Percentiles rank a stretch among this genome's conserved stretches.
Conservation (phyloP, 176 grass and related monocot genomes). For the Bothriochloa decipiens region DNA sequence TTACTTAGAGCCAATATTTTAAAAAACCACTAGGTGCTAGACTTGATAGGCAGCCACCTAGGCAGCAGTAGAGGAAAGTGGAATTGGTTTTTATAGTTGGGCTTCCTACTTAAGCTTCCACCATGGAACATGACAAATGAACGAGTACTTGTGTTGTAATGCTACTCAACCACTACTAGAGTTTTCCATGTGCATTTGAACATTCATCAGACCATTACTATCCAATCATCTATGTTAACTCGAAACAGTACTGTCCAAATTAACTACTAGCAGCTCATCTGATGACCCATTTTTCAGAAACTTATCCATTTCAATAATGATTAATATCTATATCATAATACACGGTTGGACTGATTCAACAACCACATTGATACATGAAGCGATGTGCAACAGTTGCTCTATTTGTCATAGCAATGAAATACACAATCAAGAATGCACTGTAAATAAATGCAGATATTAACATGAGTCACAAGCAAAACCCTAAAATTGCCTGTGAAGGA, state of each 20-base stretch:
- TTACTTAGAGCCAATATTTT: not conserved
- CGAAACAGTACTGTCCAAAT: not conserved
- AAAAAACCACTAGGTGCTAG: not conserved
- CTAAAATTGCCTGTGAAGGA: not conserved
- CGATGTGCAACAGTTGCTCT: not conserved
- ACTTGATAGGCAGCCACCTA: not conserved
- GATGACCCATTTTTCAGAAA: not conserved
- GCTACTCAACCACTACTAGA: not conserved
- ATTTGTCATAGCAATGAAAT: constrained; percentile 12
- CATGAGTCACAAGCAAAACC: constrained; percentile 9
- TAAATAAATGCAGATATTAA: constrained; percentile 9
- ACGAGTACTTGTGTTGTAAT: not conserved
- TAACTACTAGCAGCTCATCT: not conserved
- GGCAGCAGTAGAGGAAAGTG: not conserved
- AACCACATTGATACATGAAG: not conserved
- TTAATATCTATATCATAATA: not conserved
- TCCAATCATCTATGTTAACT: not conserved
- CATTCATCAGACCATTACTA: not conserved
- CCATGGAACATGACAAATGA: not conserved
- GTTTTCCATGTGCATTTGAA: not conserved
- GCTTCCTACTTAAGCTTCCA: not conserved
- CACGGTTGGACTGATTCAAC: not conserved
- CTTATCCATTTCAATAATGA: constrained; percentile 6
- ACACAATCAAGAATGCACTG: not conserved
- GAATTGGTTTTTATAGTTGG: not conserved